Evolutionary conservation across 2,329 filamentous ascomycete genomes (phyloP).

Genomic region (Fusarium zealandicum): DNA sequence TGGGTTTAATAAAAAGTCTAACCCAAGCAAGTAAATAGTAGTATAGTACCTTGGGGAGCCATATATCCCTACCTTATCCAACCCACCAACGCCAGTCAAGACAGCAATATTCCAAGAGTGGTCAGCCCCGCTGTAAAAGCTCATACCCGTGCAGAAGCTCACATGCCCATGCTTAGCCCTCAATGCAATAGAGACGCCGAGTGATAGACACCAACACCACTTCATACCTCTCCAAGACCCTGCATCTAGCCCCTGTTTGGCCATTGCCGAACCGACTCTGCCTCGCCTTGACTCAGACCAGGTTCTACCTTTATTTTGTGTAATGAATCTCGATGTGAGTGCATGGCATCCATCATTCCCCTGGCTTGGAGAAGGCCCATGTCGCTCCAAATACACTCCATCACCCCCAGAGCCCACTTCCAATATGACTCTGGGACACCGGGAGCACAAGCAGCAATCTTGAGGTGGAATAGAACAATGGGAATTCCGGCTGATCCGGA

Average conservation of each 20-base stretch:
- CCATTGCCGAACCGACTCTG: not conserved
- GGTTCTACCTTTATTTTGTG: constrained; percentile 16
- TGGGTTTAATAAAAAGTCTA: too few species aligned
- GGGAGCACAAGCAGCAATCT: constrained; percentile 55
- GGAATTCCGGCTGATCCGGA: constrained; percentile 58
- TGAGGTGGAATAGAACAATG: constrained; percentile 57
- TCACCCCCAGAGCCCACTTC: constrained; percentile 53
- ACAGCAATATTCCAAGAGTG: constrained; percentile 1
- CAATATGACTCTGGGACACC: constrained; percentile 53
- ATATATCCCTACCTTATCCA: not conserved
- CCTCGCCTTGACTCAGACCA: constrained; percentile 1
- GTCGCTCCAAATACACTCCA: constrained; percentile 58
- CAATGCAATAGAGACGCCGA: constrained; percentile 10
- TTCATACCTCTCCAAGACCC: not conserved
- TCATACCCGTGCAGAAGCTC: not conserved
- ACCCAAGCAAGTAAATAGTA: too few species aligned
- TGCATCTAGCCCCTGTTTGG: not conserved
- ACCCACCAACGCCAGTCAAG: constrained; percentile 10
- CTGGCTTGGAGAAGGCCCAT: constrained; percentile 61
- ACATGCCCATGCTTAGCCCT: constrained; percentile 7
- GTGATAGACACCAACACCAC: constrained; percentile 13
- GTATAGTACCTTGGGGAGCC: too few species aligned
- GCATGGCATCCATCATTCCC: constrained; percentile 53
- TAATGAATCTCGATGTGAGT: constrained; percentile 31
- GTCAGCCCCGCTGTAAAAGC: not conserved